These are phyloP conservation scores for Alternaria conjuncta DNA, from an alignment of 2,329 filamentous ascomycete genomes.

Conservation along the genomic window DNA sequence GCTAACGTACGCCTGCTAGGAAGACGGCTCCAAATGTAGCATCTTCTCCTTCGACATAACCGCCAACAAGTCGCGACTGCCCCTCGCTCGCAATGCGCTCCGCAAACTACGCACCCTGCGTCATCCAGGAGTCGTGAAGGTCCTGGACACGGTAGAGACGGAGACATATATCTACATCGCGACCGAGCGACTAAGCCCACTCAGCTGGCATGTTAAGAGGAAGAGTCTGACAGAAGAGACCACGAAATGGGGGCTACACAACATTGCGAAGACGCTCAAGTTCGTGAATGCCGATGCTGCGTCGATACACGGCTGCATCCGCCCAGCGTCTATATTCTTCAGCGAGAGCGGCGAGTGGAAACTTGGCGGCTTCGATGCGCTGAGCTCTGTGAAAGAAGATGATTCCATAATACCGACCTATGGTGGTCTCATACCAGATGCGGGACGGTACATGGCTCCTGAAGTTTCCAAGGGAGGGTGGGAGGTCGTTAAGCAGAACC, in stretches of 20 bases:
- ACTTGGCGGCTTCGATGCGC: conserved; percentile 87
- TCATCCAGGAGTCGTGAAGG: conserved; percentile 92
- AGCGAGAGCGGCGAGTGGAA: conserved; percentile 99
- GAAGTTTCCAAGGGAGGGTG: conserved; percentile 88
- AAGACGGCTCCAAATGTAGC: conserved; percentile 92
- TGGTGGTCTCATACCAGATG: conserved; percentile 85
- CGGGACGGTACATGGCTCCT: conserved; percentile 82
- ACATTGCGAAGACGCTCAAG: conserved; percentile 88
- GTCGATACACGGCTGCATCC: conserved; percentile 87
- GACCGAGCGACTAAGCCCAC: conserved; percentile 84
- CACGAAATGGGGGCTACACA: conserved; percentile 93
- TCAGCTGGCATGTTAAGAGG: conserved; percentile 88
- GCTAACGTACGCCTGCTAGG: conserved; percentile 60
- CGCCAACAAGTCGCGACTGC: conserved; percentile 78
- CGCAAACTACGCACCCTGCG: conserved; percentile 92
- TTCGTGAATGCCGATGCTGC: conserved; percentile 95
- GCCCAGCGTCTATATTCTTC: conserved; percentile 86
- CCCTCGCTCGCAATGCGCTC: conserved; percentile 89
- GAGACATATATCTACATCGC: conserved; percentile 96
- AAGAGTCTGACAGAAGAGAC: conserved; percentile 90
- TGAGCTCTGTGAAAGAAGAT: conserved; percentile 96
- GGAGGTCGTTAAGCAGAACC: conserved; percentile 85
- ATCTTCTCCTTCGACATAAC: conserved; percentile 94
- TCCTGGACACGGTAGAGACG: conserved; percentile 95
- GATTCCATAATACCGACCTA: conserved; percentile 92